phyloP scores from a whole-genome alignment of 495 filamentous ascomycete species.

The Lepraria neglecta region DNA sequence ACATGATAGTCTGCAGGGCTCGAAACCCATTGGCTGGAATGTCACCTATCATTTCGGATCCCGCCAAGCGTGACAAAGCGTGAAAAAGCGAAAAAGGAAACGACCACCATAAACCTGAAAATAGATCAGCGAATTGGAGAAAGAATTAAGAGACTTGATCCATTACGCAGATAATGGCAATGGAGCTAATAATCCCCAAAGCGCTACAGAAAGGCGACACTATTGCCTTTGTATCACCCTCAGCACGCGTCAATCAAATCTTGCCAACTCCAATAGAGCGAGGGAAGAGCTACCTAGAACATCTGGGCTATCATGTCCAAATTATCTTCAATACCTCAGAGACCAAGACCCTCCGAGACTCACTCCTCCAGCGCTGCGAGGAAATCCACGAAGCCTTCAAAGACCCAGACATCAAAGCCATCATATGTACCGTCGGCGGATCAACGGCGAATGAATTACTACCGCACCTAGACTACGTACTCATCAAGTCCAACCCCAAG shows the following conservation, averaged over 20 bases:
- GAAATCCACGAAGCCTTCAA: background rate
- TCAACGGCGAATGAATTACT: background rate
- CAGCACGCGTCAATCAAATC: background rate
- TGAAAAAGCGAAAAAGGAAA: too few species aligned
- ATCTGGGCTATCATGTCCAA: background rate
- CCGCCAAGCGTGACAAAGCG: too few species aligned
- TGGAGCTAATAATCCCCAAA: slow-evolving; percentile 16
- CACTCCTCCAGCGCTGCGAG: background rate
- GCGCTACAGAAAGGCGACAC: background rate
- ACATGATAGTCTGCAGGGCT: too few species aligned
- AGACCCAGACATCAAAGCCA: background rate
- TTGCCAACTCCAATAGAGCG: background rate
- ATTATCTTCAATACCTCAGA: background rate
- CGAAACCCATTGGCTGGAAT: too few species aligned
- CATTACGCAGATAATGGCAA: background rate
- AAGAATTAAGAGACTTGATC: too few species aligned
- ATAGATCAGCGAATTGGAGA: too few species aligned
- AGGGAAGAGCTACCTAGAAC: background rate
- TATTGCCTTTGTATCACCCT: background rate
- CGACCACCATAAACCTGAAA: too few species aligned
- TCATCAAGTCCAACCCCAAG: background rate
- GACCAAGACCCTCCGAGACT: background rate
- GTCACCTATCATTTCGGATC: too few species aligned
- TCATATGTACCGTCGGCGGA: background rate
- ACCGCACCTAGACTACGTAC: background rate